Evolutionary conservation across 176 grass and related monocot species (phyloP).

Genomic region (Zizania latifolia): DNA sequence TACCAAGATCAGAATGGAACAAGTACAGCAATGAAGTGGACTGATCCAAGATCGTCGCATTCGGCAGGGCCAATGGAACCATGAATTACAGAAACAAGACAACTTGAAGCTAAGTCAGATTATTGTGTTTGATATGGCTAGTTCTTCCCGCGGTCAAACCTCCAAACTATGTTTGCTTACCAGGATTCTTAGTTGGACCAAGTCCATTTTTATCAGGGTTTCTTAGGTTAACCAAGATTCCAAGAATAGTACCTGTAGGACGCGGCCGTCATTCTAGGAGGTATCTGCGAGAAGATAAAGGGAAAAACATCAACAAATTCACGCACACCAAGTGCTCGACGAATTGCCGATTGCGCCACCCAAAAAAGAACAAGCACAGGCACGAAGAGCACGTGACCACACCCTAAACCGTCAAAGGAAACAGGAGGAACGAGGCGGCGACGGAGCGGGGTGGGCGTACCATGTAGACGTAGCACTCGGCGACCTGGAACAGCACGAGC

Average conservation of each 20-base stretch:
- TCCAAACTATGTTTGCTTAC: background rate
- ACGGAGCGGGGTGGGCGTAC: no score
- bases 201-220: background rate
- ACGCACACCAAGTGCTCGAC: background rate
- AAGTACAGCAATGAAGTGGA: background rate
- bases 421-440: background rate
- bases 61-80: background rate
- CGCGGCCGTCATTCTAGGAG: constrained; percentile 84
- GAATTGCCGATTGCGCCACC: background rate
- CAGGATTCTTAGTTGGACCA: no score
- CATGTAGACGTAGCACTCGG: constrained; percentile 97
- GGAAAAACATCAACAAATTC: background rate
- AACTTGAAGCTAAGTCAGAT: background rate
- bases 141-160: background rate
- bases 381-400: background rate
- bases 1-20: background rate
- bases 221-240: background rate
- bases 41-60: background rate
- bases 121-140: background rate
- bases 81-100: background rate
- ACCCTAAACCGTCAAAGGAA: background rate
- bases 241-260: constrained; percentile 93
- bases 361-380: background rate
- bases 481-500: constrained; percentile 84
- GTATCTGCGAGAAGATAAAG: constrained; percentile 57